Percentiles rank a stretch among this genome's conserved stretches.
phyloP scores from a whole-genome alignment of 768 basidiomycete species.

The Kwoniella dejecticola region DNA sequence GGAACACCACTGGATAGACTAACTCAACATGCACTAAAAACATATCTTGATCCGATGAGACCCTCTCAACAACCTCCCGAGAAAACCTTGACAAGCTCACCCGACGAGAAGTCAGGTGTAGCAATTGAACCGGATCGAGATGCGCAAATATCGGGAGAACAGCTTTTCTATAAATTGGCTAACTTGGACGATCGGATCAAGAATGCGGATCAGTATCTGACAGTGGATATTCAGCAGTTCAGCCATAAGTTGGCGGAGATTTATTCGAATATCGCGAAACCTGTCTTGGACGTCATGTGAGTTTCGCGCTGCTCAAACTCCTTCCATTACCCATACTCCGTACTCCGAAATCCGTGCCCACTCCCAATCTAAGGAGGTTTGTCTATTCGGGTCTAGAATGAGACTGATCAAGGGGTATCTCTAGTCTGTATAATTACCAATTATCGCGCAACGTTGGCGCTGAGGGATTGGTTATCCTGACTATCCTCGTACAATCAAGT shows the following conservation, averaged over 20 bases:
- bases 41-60: conserved; percentile 66
- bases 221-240: conserved; percentile 92
- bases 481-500: conserved; percentile 78
- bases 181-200: conserved; percentile 95
- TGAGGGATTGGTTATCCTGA: conserved; percentile 81
- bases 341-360: too few species aligned
- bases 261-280: conserved; percentile 89
- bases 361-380: background rate
- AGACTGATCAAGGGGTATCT: conserved; percentile 38
- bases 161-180: conserved; percentile 91
- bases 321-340: too few species aligned
- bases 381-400: background rate
- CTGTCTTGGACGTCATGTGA: conserved; percentile 67
- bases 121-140: conserved; percentile 46
- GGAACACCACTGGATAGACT: conserved; percentile 59
- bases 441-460: conserved; percentile 91
- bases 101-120: background rate
- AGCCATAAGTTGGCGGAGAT: conserved; percentile 87
- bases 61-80: background rate
- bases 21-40: conserved; percentile 75
- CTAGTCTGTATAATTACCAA: conserved; percentile 93
- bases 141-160: conserved; percentile 67
- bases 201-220: conserved; percentile 93
- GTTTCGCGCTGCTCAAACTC: conserved; percentile 6
- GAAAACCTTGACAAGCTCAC: too few species aligned